Conservation (phyloP, 352 stramenopile species). For the Thraustochytrium aureum region DNA sequence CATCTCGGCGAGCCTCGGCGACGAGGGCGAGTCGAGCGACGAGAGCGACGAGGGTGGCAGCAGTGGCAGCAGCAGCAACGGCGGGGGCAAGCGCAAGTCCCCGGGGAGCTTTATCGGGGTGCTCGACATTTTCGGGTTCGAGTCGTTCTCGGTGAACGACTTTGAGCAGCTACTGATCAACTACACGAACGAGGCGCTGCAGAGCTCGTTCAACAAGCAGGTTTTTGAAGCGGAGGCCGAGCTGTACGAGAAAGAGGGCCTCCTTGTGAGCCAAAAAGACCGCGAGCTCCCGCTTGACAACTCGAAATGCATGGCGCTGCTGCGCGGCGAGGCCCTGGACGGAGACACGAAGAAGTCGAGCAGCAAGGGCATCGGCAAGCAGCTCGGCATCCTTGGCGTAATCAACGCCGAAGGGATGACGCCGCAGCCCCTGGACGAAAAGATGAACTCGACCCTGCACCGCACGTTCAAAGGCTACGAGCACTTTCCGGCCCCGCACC, state of each 20-base stretch:
- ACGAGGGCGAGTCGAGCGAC: not conserved
- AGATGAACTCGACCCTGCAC: slow-evolving; percentile 76
- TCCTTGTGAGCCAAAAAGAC: slow-evolving; percentile 74
- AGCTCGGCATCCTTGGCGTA: slow-evolving; percentile 72
- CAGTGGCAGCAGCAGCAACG: too few relatives aligned
- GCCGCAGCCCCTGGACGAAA: slow-evolving; percentile 74
- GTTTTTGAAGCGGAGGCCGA: slow-evolving; percentile 80
- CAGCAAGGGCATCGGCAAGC: slow-evolving; percentile 63
- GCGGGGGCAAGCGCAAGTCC: too few relatives aligned
- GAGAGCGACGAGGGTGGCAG: too few relatives aligned
- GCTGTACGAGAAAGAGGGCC: slow-evolving; percentile 70
- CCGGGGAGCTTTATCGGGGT: slow-evolving; percentile 90
- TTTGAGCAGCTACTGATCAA: slow-evolving; percentile 86
- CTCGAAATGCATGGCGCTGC: slow-evolving; percentile 76
- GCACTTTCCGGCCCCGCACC: slow-evolving; percentile 77
- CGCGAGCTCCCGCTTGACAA: slow-evolving; percentile 81
- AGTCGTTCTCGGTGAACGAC: slow-evolving; percentile 82
- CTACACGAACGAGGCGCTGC: slow-evolving; percentile 80
- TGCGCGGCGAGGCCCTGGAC: slow-evolving; percentile 55
- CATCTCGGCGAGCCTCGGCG: slow-evolving; percentile 58
- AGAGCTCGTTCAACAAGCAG: slow-evolving; percentile 83
- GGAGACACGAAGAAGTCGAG: too few relatives aligned
- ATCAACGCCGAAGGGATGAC: slow-evolving; percentile 75
- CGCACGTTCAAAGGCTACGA: slow-evolving; percentile 75
- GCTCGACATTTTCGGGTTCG: slow-evolving; percentile 85